Base-by-base conservation (phyloP, 2,329 filamentous ascomycete species). In the Talaromyces atroroseus region DNA sequence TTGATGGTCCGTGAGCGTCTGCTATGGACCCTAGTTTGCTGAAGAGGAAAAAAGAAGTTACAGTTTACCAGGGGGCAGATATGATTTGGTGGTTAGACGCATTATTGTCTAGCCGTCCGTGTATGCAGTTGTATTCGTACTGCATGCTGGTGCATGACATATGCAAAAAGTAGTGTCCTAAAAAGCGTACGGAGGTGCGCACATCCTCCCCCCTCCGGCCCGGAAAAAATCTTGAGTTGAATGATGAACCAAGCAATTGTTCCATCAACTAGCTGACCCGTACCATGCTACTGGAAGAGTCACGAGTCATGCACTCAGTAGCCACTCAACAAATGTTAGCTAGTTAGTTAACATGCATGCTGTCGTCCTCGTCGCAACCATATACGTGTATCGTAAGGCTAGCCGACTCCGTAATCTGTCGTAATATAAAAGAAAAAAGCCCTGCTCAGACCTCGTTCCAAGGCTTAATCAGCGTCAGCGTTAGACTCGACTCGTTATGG, bases 1-100 rank as follows among this genome's bases (percentile, higher is more conserved):
- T n/a, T 42, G 40, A 20, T 56, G 54, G 54, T 46, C 54, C 54
- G 54, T 56, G 54, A 32, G 54, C 53, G 53, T 49, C 53, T 50
- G 2, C 10, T 18, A 18, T 55, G 53, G 53, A 50, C 53, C 54
- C 47, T 50, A 20, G 47, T 16, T 38, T 32, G 54, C 16, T 52
- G 16, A 32, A 45, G 42, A 47, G 34, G 21, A 38, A 36, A 53
- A 34, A 16, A 7, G 18, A 21, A 21, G n/a, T 40, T 18, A 40
- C 38, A 20, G 40, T 42, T 42, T 42, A 20, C 40, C n/a, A 21
- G 10, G n/a, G 21, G 40, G 1, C 23, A 18, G 10, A 12, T 38
- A 46, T 53, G 38, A 45, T 45, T 52, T 32, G 42, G 24, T 52
- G 51, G 26, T n/a, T 46, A 52, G 18, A 16, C 42, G 29, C 42